Base-by-base conservation (phyloP, 2,329 filamentous ascomycete genomes). In the Ophiostoma ulmi region DNA sequence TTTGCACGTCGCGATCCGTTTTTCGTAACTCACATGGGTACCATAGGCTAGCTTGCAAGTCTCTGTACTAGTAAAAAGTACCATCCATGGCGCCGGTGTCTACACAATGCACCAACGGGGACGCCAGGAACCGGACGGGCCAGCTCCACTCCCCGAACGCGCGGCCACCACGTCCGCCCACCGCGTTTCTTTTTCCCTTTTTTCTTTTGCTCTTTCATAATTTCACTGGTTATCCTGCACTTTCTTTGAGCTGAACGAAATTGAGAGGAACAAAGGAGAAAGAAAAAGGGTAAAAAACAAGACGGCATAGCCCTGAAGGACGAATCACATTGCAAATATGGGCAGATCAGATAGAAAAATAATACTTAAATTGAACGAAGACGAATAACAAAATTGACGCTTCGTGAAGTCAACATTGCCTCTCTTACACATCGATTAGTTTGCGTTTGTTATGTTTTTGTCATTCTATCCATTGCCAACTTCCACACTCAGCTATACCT, bases 111-210 rank as follows among this genome's bases (percentile, higher is more conserved):
- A 66, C 35, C 63, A 66, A 63, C 58, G 58, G 26, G 26, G 58
- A 63, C 8, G 52, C 52, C n/a, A 58, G 52, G n/a, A 58, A 26
- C 26, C 58, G 58, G 58, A 35, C 26, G 58, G 26, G 13, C 58
- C 13, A 63, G 22, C 26, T 63, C 58, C 58, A 63, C 58, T 63
- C 52, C n/a, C 52, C 52, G 52, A 58, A 63, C 58, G 58, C 58
- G 58, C 58, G 58, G 58, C 58, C 58, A 63, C 58, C 31, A 36
- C 58, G 58, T 63, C 58, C 58, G 58, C 58, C 58, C 58, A 63
- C 58, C 58, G 31, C 58, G 58, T 63, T 63, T 35, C 58, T 63
- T 35, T 63, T 63, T 63, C 26, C 31, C 31, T 31, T 31, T 31
- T 31, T 20, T 14, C 13, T 63, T 55, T 26, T 58, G 3, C n/a